A percentile compares a stretch with the other conserved stretches of the same genome.
Evolutionary conservation across 177 flowering plant species (phyloP).

Genomic region (Vitis hybrid): DNA sequence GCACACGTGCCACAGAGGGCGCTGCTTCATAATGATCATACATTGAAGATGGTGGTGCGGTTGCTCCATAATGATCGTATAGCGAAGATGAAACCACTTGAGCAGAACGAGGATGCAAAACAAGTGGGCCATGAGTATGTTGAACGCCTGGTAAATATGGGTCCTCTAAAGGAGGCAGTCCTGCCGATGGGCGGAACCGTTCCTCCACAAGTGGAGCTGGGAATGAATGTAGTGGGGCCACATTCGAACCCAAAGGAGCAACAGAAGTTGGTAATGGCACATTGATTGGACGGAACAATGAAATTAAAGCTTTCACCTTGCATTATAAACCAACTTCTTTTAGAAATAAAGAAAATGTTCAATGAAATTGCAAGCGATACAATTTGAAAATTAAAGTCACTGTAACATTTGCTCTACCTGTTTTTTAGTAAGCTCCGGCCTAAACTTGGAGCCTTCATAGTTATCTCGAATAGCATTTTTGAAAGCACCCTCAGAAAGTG

Average conservation of each 20-base stretch:
- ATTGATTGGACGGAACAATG: slow-evolving; percentile 27
- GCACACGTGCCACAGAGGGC: background rate
- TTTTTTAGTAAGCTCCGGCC: slow-evolving; percentile 33
- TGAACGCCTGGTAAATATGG: background rate
- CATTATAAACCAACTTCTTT: background rate
- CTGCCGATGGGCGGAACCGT: no score
- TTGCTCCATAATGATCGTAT: no score
- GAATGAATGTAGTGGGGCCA: no score
- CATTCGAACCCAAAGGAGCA: slow-evolving; percentile 9
- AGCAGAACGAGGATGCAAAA: slow-evolving; percentile 11
- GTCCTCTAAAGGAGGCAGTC: no score
- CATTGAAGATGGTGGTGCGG: no score
- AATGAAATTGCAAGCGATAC: background rate
- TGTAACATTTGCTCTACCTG: slow-evolving; percentile 25
- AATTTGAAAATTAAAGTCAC: background rate
- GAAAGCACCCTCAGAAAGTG: slow-evolving; percentile 41
- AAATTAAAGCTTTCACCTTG: slow-evolving; percentile 30
- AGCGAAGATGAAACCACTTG: background rate
- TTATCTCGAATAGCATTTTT: slow-evolving; percentile 39
- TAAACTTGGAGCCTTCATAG: slow-evolving; percentile 39
- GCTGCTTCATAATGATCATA: slow-evolving; percentile 5
- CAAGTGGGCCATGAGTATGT: slow-evolving; percentile 5
- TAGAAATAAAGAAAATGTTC: background rate
- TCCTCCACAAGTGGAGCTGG: no score
- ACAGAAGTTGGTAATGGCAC: slow-evolving; percentile 3